These are phyloP conservation scores for Juncus inflexus DNA, from an alignment of 176 grass and related monocot genomes.

Conservation along the genomic window DNA sequence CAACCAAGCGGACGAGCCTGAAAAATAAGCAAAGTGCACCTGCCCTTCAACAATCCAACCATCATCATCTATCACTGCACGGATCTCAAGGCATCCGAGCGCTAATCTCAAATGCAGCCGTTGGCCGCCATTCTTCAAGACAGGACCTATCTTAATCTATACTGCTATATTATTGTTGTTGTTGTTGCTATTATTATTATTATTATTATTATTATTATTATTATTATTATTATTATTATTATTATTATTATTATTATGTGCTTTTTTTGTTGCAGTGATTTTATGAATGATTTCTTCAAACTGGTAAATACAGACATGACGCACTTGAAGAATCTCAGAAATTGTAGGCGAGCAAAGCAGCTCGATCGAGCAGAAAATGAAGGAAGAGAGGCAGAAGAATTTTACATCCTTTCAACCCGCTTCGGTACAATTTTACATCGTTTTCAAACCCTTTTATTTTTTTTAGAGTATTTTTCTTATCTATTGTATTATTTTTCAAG, in stretches of 20 bases:
- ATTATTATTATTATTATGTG: neutral
- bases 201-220: no score
- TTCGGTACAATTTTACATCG: no score
- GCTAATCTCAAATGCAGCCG: constrained; percentile 24
- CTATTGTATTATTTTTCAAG: no score
- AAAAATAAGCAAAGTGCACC: no score
- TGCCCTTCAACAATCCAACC: no score
- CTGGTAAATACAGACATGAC: constrained; percentile 67
- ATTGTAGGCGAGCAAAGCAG: constrained; percentile 89
- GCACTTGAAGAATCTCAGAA: constrained; percentile 76
- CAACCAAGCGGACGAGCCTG: no score
- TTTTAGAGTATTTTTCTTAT: no score
- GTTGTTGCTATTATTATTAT: no score
- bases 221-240: no score
- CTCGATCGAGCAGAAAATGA: constrained; percentile 99
- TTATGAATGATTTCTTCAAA: constrained; percentile 93
- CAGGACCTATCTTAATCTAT: constrained; percentile 26
- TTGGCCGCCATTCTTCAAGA: neutral
- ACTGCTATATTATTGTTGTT: constrained; percentile 6
- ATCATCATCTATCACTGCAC: neutral
- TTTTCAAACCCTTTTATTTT: no score
- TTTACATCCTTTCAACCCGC: no score
- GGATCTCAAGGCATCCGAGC: neutral
- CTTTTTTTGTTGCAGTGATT: constrained; percentile 63
- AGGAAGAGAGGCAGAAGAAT: constrained; percentile 89